Evolutionary conservation across 2,329 filamentous ascomycete species (phyloP).

Genomic region (Myriosclerotinia duriaeana): DNA sequence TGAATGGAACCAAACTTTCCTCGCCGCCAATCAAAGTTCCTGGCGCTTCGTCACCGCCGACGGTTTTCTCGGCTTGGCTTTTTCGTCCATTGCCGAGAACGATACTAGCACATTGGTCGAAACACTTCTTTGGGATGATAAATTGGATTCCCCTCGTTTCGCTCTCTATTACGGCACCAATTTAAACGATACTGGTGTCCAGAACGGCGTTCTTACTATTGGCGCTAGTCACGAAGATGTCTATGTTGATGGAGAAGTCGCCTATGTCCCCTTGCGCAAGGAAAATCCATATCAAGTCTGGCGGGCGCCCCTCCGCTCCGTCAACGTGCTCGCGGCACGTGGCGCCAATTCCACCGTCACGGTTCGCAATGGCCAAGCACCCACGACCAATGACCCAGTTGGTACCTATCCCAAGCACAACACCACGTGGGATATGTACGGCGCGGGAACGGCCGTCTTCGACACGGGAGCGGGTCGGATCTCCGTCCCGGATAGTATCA

Average conservation of each 20-base stretch:
- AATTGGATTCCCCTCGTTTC: constrained; percentile 7
- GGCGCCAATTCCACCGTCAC: not conserved
- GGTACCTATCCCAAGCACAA: not conserved
- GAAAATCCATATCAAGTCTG: constrained; percentile 8
- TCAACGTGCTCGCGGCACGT: not conserved
- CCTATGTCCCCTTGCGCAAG: constrained; percentile 1
- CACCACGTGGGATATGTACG: not conserved
- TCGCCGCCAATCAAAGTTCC: not conserved
- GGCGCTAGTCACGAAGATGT: constrained; percentile 13
- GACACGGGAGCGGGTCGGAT: constrained; percentile 19
- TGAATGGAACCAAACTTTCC: constrained; percentile 20
- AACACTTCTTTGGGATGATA: constrained; percentile 13
- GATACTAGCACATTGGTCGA: constrained; percentile 7
- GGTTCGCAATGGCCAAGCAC: not conserved
- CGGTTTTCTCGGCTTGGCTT: constrained; percentile 13
- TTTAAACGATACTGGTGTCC: not conserved
- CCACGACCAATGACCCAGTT: not conserved
- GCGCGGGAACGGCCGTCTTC: not conserved
- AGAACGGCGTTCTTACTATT: constrained; percentile 11
- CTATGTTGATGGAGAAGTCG: constrained; percentile 18
- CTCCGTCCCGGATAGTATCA: not conserved
- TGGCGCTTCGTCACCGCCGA: not conserved
- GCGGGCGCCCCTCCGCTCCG: not conserved
- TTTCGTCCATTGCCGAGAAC: constrained; percentile 12
- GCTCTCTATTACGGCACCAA: constrained; percentile 18